phyloP scores from a whole-genome alignment of 140 eudicot species.

The Ambrosia hybrid region DNA sequence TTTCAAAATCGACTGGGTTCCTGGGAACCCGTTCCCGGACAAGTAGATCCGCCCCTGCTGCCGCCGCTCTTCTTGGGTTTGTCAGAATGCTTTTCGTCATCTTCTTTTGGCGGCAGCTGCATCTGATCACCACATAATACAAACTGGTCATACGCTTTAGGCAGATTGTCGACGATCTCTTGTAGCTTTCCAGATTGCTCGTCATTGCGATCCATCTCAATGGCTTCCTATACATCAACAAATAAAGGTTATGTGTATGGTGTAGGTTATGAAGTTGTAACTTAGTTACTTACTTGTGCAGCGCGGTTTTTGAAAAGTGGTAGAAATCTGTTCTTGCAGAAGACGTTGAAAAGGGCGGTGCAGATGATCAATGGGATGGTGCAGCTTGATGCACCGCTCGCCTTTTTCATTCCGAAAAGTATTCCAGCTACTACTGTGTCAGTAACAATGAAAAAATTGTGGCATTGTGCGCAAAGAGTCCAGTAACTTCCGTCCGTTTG shows the following conservation, averaged over 20 bases:
- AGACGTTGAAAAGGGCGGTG: slow-evolving; percentile 77
- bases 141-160: slow-evolving; percentile 58
- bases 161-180: slow-evolving; percentile 50
- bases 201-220: slow-evolving; percentile 91
- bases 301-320: slow-evolving; percentile 59
- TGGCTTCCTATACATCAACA: slow-evolving; percentile 48
- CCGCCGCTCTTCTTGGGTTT: slow-evolving; percentile 31
- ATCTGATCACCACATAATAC: slow-evolving; percentile 33
- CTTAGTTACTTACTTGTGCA: slow-evolving; percentile 49
- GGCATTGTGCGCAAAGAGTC: slow-evolving; percentile 76
- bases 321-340: slow-evolving; percentile 78
- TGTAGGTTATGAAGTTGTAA: background rate
- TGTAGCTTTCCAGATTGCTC: slow-evolving; percentile 48
- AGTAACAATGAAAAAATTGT: slow-evolving; percentile 82
- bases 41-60: no score
- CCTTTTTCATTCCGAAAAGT: slow-evolving; percentile 65
- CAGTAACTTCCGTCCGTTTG: slow-evolving; percentile 89
- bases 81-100: slow-evolving; percentile 9
- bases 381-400: slow-evolving; percentile 61
- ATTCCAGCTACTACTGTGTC: slow-evolving; percentile 73
- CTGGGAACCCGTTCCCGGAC: no score
- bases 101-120: slow-evolving; percentile 8
- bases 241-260: background rate
- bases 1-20: no score
- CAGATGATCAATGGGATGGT: slow-evolving; percentile 57